phyloP scores from a whole-genome alignment of 2,329 filamentous ascomycete species.

The Diaporthe sp. region DNA sequence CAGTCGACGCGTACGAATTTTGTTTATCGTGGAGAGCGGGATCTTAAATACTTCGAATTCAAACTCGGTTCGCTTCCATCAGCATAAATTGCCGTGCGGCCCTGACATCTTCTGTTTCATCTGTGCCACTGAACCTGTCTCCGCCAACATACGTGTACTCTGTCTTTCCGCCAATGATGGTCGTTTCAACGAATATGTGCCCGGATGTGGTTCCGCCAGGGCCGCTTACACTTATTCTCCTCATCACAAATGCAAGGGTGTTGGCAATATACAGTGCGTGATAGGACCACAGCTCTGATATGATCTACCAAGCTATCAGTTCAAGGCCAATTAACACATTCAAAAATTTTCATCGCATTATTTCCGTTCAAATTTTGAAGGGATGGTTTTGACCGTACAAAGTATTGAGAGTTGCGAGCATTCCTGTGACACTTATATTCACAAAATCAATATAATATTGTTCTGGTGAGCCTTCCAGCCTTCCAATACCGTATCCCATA shows the following conservation, averaged over 20 bases:
- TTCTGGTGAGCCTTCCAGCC: too few species aligned
- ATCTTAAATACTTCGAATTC: neutral
- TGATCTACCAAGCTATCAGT: neutral
- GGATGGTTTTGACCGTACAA: neutral
- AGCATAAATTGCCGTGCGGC: slow-evolving; percentile 1
- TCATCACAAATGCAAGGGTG: neutral
- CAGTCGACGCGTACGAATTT: neutral
- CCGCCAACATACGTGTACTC: neutral
- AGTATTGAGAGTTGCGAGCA: neutral
- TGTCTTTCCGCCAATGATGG: neutral
- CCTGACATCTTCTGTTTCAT: slow-evolving; percentile 19
- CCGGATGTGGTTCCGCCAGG: neutral
- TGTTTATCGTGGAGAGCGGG: neutral
- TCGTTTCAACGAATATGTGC: neutral
- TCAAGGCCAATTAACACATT: neutral
- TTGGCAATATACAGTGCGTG: neutral
- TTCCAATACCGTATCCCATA: neutral
- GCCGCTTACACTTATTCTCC: slow-evolving; percentile 1
- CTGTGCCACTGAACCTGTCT: neutral
- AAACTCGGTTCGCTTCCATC: neutral
- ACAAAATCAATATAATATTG: neutral
- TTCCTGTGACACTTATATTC: neutral
- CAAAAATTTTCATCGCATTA: neutral
- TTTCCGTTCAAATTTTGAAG: neutral
- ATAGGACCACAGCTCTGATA: neutral